Evolutionary conservation across 305 asterid genomes (phyloP).

Genomic region (Rubia tinctorum): DNA sequence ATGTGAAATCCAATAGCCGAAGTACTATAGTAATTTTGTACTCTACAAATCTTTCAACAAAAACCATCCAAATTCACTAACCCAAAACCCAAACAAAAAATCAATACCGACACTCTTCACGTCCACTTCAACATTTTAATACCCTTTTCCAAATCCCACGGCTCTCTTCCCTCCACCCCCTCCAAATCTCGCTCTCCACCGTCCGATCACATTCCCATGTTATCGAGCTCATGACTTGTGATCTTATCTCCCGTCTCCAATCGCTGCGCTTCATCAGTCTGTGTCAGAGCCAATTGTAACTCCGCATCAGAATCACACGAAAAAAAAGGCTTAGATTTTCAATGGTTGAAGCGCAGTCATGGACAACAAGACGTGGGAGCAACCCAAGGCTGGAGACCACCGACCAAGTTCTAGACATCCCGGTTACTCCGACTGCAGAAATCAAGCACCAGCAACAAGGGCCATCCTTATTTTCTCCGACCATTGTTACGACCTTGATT

Average conservation of each 20-base stretch:
- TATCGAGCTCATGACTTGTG: not conserved
- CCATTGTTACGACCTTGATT: conserved; percentile 55
- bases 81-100: not conserved
- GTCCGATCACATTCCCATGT: conserved; percentile 34
- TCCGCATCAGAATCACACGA: not conserved
- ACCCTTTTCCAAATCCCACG: conserved; percentile 26
- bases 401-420: conserved; percentile 76
- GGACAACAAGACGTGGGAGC: conserved; percentile 93
- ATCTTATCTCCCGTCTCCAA: not conserved
- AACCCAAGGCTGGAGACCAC: conserved; percentile 75
- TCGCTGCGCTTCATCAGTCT: no score
- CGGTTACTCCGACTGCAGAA: conserved; percentile 86
- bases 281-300: not conserved
- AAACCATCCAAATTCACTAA: not conserved
- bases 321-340: not conserved
- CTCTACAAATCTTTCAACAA: not conserved
- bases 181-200: conserved; percentile 57
- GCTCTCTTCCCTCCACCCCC: conserved; percentile 10
- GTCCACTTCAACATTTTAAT: conserved; percentile 17
- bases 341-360: conserved; percentile 92
- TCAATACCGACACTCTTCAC: conserved; percentile 38
- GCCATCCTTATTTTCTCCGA: conserved; percentile 41
- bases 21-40: not conserved
- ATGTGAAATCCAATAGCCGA: no score
- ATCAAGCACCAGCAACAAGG: conserved; percentile 47